Conservation (phyloP, 805 yeast species). For the Barnettozyma pratensis region DNA sequence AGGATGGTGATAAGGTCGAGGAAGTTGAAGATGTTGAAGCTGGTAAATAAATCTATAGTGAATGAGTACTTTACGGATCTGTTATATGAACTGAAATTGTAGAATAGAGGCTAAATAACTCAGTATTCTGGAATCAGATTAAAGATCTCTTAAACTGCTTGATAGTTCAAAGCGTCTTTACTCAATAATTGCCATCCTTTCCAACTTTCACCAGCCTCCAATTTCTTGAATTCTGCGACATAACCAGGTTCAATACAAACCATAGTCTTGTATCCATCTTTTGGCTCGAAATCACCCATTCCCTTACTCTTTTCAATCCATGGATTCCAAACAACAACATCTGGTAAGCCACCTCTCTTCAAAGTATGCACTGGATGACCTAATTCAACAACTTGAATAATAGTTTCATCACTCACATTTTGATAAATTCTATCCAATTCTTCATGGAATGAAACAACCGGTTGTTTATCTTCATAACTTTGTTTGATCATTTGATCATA, state of each 20-base stretch:
- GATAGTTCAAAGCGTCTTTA: constrained; percentile 57
- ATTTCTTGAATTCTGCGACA: constrained; percentile 57
- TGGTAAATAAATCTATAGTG: background rate
- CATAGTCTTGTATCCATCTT: constrained; percentile 78
- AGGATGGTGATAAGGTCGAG: constrained; percentile 9
- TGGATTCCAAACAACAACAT: constrained; percentile 95
- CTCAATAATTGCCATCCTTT: constrained; percentile 56
- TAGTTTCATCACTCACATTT: constrained; percentile 46
- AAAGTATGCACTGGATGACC: constrained; percentile 71
- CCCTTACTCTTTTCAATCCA: constrained; percentile 81
- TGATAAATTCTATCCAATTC: constrained; percentile 87
- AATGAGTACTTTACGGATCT: background rate
- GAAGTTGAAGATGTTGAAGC: background rate
- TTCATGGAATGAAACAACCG: constrained; percentile 63
- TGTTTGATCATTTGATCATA: constrained; percentile 71
- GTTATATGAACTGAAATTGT: too few species aligned
- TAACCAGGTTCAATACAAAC: constrained; percentile 93
- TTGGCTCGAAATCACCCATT: constrained; percentile 88
- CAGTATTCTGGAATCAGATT: background rate
- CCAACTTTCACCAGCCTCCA: constrained; percentile 77
- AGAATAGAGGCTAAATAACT: background rate
- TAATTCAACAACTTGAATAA: constrained; percentile 61
- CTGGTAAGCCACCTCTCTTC: constrained; percentile 55
- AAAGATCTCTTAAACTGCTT: constrained; percentile 34
- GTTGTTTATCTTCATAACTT: constrained; percentile 64